Evolutionary conservation across 164 flowering plant species (phyloP).

Genomic region (Vitis rotundifolia): DNA sequence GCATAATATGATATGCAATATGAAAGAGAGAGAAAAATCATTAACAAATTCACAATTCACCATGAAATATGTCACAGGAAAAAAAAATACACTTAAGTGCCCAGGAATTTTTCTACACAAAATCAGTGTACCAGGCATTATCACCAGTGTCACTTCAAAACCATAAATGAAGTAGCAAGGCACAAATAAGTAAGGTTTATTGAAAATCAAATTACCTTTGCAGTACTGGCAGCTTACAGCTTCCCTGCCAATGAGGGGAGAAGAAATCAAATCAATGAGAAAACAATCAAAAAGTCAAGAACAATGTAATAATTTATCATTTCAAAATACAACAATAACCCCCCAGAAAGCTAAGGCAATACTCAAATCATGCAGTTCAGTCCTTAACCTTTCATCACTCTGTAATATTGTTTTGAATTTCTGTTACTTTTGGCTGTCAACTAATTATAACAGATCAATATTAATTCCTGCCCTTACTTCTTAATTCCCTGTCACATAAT

Average conservation of each 20-base stretch:
- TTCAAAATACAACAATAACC: neutral
- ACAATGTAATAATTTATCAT: neutral
- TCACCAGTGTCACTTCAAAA: no score
- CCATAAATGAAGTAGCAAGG: neutral
- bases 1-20: neutral
- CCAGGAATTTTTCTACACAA: no score
- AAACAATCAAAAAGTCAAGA: neutral
- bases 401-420: neutral
- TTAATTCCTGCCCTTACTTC: no score
- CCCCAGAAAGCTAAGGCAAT: neutral
- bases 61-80: no score
- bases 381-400: neutral
- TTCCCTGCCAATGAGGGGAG: conserved; percentile 60
- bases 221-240: conserved; percentile 86
- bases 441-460: no score
- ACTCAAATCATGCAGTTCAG: neutral
- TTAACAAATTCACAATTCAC: no score
- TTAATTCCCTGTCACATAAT: no score
- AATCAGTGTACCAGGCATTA: no score
- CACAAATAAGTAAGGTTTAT: neutral
- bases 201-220: conserved; percentile 47
- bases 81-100: no score
- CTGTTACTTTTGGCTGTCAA: neutral
- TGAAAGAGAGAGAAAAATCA: neutral
- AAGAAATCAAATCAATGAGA: conserved; percentile 3